A percentile compares a stretch with the other conserved stretches of the same genome.
Conservation (phyloP, 495 filamentous ascomycete genomes). For the Aspergillus bridgeri region DNA sequence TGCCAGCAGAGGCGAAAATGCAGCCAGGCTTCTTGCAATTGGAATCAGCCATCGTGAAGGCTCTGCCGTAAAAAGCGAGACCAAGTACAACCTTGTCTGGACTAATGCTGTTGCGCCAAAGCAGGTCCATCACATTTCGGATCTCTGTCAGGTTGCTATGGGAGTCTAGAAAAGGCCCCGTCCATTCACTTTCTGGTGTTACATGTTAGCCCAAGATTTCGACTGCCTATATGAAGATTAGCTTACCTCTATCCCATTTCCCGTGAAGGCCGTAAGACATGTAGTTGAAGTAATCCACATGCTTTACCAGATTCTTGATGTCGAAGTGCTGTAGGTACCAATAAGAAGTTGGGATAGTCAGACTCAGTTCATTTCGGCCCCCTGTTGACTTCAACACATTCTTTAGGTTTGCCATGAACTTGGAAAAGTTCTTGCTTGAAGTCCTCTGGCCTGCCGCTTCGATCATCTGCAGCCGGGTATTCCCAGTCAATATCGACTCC, state of each 20-base stretch:
- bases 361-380: constrained; percentile 31
- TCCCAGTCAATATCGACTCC: constrained; percentile 60
- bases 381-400: constrained; percentile 28
- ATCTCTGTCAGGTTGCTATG: constrained; percentile 40
- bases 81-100: constrained; percentile 34
- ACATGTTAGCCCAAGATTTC: background rate
- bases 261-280: constrained; percentile 47
- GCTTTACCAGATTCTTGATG: constrained; percentile 30
- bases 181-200: constrained; percentile 13
- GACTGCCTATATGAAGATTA: background rate
- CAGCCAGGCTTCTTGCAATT: constrained; percentile 28
- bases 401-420: constrained; percentile 41
- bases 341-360: constrained; percentile 33
- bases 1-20: constrained; percentile 13
- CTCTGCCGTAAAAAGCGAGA: constrained; percentile 35
- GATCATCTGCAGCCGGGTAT: constrained; percentile 41
- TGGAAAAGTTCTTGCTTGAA: constrained; percentile 33
- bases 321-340: constrained; percentile 44
- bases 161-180: constrained; percentile 15
- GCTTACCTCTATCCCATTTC: constrained; percentile 18
- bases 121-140: constrained; percentile 20
- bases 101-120: constrained; percentile 35
- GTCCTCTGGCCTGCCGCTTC: constrained; percentile 36
- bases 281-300: constrained; percentile 45
- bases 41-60: constrained; percentile 32